Base-by-base conservation (phyloP, 2,329 filamentous ascomycete species). In the Saccharata proteae region DNA sequence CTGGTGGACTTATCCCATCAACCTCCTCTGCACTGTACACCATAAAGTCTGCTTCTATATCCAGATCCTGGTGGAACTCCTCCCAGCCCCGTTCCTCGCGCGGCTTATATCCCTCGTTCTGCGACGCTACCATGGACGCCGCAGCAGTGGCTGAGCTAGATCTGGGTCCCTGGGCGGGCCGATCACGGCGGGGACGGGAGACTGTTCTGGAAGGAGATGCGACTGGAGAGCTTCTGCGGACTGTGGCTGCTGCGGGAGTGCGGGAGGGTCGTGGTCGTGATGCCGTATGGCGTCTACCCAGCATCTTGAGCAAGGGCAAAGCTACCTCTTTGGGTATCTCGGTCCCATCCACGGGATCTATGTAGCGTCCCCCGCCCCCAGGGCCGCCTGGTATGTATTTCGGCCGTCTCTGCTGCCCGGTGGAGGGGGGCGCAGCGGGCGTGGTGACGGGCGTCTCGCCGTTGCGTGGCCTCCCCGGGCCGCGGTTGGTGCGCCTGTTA, bases 21-120 rank as follows among this genome's bases (percentile, higher is more conserved):
- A 96, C 78, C 42, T 93, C 82, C 40, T 90, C 77, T 2, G 85
- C 77, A 29, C 71, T 74, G 49, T 86, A 86, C 3, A 93, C 66
- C 43, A 79, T 74, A 41, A 94, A 79, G 4, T 71, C 73, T 9
- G 70, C 70, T 35, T 93, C 84, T 29, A 94, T 85, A 59, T 96
- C 86, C 31, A 98, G 71, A 46, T 94, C 83, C 0, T 84, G 85
- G 55, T 98, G 90, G 42, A 96, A 96, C 53, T 98, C 90, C 49
- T 94, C 86, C 85, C 88, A 98, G 31, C 84, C 83, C 40, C 88
- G 77, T 61, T 98, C 90, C 59, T 98, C 90, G 48, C 90, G 72
- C 18, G 90, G 90, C 54, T 98, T 98, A 59, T 96, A 96, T 30
- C 88, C 86, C 62, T 96, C 90, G 46, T 77, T 86, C 51, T 93